phyloP scores from a whole-genome alignment of 1,139 yeast species.

The Groenewaldozyma sp. region DNA sequence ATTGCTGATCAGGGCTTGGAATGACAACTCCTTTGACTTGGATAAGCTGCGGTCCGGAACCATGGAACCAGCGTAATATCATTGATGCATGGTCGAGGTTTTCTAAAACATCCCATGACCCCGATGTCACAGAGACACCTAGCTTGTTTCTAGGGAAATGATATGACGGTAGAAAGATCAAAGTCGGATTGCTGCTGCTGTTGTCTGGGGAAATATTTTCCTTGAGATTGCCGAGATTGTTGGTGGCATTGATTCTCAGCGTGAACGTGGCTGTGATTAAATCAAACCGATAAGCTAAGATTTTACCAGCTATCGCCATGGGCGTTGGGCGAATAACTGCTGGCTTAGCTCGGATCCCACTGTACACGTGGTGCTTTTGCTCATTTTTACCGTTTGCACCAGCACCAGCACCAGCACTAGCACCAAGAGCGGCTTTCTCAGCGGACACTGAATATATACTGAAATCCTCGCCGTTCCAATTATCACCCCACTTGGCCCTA shows the following conservation, averaged over 20 bases:
- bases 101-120: slow-evolving; percentile 36
- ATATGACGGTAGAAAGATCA: slow-evolving; percentile 3
- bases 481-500: slow-evolving; percentile 75
- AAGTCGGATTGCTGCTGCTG: slow-evolving; percentile 2
- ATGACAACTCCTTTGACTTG: slow-evolving; percentile 20
- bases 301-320: slow-evolving; percentile 23
- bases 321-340: slow-evolving; percentile 33
- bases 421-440: slow-evolving; percentile 9
- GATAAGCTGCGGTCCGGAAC: slow-evolving; percentile 22
- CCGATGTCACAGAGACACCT: slow-evolving; percentile 46
- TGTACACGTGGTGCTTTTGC: no score
- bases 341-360: slow-evolving; percentile 25
- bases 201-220: neutral
- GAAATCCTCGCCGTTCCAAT: slow-evolving; percentile 90
- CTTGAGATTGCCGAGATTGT: neutral
- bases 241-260: slow-evolving; percentile 17
- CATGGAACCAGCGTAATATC: slow-evolving; percentile 67
- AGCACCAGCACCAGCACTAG: slow-evolving; percentile 4
- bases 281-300: slow-evolving; percentile 23
- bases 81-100: slow-evolving; percentile 25
- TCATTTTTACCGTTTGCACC: slow-evolving; percentile 1
- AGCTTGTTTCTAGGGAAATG: slow-evolving; percentile 27
- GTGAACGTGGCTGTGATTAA: slow-evolving; percentile 22
- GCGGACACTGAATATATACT: slow-evolving; percentile 78
- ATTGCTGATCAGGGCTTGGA: slow-evolving; percentile 13